Evolutionary conservation across 352 stramenopile genomes (phyloP), one percentile per base, ranked within the genome.

Genomic region (Phytophthora pini): DNA sequence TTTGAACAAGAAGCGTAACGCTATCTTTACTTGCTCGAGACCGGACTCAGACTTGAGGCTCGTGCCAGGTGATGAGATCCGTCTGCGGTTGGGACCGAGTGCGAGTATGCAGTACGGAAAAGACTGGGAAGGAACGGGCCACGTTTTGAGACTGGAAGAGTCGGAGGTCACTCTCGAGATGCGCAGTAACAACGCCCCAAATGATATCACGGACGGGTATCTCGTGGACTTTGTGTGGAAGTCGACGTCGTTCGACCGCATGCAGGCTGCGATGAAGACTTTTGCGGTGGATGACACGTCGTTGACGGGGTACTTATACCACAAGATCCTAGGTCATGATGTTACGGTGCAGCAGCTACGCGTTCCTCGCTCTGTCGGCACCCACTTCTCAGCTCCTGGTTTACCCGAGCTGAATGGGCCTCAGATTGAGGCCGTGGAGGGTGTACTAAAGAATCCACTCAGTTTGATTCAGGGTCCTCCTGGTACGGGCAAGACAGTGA

Each of bases 151-250:
- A 47, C 80, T 95, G 20, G 86, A 94, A 11, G 89, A 97, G 56
- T 90, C 82, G 1, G 86, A 93, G 43, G 89, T 97, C 20, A 88
- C 88, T 47, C 70, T 97, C 0, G 89, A 97, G 45, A 94, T 97
- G 88, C 84, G 88, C 46, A 88, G 69, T 60, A 86, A 87, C 53
- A 87, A 91, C 41, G 87, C 87, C 7, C 87, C 87, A 0, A 70
- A 98, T 15, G 92, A 99, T 56, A 98, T 99, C 64, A 89, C 84
- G 2, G 97, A 99, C 71, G 97, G 95, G 49, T 99, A 98, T 67
- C 68, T 97, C 45, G 93, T 99, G 13, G 96, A 99, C 49, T 99
- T 99, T 82, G 96, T 99, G 65, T 99, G 98, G 98, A 99, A 99
- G 68, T 92, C 84, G 13, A 99, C 97, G 12, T 98, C 95, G 13